Percentiles rank a stretch among this genome's conserved stretches.
These are phyloP conservation scores for Curvularia lunata DNA, from an alignment of 2,329 filamentous ascomycete species.

Conservation along the genomic window DNA sequence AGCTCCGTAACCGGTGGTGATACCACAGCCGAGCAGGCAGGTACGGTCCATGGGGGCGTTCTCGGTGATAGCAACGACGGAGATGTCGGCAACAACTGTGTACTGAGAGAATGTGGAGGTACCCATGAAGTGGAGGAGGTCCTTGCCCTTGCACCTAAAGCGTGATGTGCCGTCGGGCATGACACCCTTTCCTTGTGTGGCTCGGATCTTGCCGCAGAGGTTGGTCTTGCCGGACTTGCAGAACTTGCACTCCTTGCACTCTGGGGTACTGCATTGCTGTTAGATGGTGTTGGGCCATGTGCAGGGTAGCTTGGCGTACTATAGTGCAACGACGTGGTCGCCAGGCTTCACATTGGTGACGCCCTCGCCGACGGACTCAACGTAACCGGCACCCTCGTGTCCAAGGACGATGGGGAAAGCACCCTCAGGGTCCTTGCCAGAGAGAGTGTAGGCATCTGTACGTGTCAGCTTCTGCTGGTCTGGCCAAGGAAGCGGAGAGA, in stretches of 20 bases:
- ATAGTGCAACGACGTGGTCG: conserved; percentile 73
- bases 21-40: conserved; percentile 94
- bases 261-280: conserved; percentile 73
- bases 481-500: background rate
- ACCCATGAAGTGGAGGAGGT: conserved; percentile 98
- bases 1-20: conserved; percentile 97
- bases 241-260: conserved; percentile 98
- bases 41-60: conserved; percentile 95
- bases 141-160: conserved; percentile 93
- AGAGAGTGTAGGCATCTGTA: conserved; percentile 66
- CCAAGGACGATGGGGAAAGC: conserved; percentile 54
- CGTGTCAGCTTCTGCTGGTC: background rate
- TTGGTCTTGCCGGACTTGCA: conserved; percentile 99
- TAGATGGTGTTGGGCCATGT: conserved; percentile 15
- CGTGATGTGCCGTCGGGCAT: conserved; percentile 97
- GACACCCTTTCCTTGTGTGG: conserved; percentile 91
- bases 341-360: conserved; percentile 94
- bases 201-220: conserved; percentile 97
- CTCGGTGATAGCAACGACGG: conserved; percentile 88
- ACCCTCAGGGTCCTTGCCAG: conserved; percentile 91
- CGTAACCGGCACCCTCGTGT: conserved; percentile 53
- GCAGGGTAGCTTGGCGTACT: conserved; percentile 39
- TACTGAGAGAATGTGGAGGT: conserved; percentile 99
- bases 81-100: conserved; percentile 98
- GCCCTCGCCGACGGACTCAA: conserved; percentile 76